Base-by-base conservation (phyloP, 176 grass and related monocot genomes). In the Ensete glaucum region DNA sequence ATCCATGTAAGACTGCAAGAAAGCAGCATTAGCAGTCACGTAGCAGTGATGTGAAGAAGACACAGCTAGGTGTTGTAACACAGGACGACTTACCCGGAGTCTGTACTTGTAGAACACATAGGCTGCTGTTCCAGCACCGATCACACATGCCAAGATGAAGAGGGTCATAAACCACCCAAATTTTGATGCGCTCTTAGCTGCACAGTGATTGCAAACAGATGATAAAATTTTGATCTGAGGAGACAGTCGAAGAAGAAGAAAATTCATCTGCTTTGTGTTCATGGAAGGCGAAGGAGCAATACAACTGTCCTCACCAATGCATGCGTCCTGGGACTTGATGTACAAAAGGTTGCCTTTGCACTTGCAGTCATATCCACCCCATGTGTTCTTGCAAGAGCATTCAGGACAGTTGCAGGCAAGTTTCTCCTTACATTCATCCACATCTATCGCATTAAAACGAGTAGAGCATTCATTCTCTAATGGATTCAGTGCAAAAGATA, bases 21-120 rank as follows among this genome's bases (percentile, higher is more conserved):
- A n/a, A 43, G 4, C 34, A 43, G 34, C 34, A 43, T 43, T 43
- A 43, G 34, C 34, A 43, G 34, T 43, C 34, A 43, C 4, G 34
- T 43, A 43, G 34, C 34, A 6, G 34, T 43, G 34, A 43, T 6
- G 34, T 43, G 34, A 43, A 43, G 4, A 43, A 43, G 4, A 43
- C 34, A 6, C 4, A 43, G 34, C 4, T 43, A 5, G 34, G 34
- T 43, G 4, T 43, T 6, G 4, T 43, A 73, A 26, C 10, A 63
- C 70, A 79, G 9, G 22, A 43, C 83, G 22, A 43, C 83, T 17
- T 85, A 94, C 90, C 90, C 88, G 87, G 29, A 99, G 80, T 81
- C 91, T 88, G 82, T 86, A 99, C 74, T 99, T 99, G 84, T 94
- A 99, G 85, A 94, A 99, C 13, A 87, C 67, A 56, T 82, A 99